phyloP scores from a whole-genome alignment of 1,284 basidiomycete species.

The Xerocomus subilludens region DNA sequence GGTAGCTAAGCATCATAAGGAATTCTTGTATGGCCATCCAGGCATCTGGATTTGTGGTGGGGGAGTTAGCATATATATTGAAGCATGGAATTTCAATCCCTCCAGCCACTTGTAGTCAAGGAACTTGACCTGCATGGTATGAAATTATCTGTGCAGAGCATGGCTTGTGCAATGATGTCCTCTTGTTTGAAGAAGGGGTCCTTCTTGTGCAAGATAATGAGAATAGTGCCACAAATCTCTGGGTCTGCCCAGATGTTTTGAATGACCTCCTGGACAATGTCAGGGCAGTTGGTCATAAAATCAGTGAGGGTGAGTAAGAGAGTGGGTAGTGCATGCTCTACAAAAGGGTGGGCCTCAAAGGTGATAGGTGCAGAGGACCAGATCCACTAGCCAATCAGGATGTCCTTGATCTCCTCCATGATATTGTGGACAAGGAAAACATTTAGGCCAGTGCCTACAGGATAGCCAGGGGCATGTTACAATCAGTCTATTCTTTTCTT shows the following conservation, averaged over 20 bases:
- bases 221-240: neutral
- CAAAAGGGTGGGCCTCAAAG: neutral
- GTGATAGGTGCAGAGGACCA: neutral
- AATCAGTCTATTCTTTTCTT: no score
- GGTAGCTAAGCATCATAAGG: neutral
- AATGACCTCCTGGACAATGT: neutral
- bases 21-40: neutral
- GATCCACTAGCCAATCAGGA: neutral
- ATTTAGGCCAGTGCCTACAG: neutral
- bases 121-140: neutral
- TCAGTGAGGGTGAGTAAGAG: neutral
- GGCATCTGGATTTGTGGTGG: neutral
- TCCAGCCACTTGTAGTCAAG: neutral
- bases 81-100: neutral
- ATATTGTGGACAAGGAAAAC: neutral
- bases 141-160: neutral
- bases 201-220: neutral
- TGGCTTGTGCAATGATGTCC: neutral
- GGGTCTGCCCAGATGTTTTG: neutral
- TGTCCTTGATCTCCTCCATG: neutral
- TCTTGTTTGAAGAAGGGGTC: neutral
- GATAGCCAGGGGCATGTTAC: neutral
- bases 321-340: neutral
- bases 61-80: neutral
- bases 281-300: neutral